Conservation (phyloP, 495 filamentous ascomycete species). For the Trichoderma parareesei region DNA sequence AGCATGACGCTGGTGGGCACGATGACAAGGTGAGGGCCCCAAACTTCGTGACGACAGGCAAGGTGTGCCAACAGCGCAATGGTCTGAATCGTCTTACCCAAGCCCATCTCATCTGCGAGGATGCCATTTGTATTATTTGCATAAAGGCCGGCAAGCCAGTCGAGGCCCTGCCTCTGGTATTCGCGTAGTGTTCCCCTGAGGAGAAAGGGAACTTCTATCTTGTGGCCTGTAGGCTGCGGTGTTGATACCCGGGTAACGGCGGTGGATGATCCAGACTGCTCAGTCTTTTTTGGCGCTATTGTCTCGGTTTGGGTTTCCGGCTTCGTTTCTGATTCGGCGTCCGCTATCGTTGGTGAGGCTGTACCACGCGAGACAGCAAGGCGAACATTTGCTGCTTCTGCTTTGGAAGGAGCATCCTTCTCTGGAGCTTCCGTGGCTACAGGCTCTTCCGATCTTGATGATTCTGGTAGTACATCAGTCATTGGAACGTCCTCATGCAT, state of each 20-base stretch:
- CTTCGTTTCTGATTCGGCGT: neutral
- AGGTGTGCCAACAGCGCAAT: constrained; percentile 92
- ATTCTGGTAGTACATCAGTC: neutral
- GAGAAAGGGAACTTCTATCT: constrained; percentile 78
- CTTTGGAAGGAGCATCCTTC: neutral
- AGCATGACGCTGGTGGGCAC: constrained; percentile 98
- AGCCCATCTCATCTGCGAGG: constrained; percentile 98
- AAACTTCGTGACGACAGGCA: constrained; percentile 81
- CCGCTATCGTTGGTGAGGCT: neutral
- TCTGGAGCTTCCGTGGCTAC: neutral
- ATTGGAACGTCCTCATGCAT: neutral
- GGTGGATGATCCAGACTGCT: constrained; percentile 38
- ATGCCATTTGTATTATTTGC: constrained; percentile 94
- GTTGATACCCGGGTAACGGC: constrained; percentile 16
- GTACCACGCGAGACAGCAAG: neutral
- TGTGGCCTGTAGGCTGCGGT: constrained; percentile 30
- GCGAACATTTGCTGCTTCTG: neutral
- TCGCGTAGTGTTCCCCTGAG: constrained; percentile 86
- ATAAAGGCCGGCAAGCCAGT: constrained; percentile 93
- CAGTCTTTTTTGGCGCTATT: constrained; percentile 13
- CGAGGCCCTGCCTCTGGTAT: constrained; percentile 92
- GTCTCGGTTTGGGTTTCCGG: neutral
- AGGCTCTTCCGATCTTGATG: neutral
- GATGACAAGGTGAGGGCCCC: constrained; percentile 94
- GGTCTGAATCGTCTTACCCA: constrained; percentile 98